Percentiles rank a stretch among this genome's conserved stretches.
These are phyloP conservation scores for Camellia oleifera DNA, from an alignment of 179 eudicot genomes.

Conservation along the genomic window DNA sequence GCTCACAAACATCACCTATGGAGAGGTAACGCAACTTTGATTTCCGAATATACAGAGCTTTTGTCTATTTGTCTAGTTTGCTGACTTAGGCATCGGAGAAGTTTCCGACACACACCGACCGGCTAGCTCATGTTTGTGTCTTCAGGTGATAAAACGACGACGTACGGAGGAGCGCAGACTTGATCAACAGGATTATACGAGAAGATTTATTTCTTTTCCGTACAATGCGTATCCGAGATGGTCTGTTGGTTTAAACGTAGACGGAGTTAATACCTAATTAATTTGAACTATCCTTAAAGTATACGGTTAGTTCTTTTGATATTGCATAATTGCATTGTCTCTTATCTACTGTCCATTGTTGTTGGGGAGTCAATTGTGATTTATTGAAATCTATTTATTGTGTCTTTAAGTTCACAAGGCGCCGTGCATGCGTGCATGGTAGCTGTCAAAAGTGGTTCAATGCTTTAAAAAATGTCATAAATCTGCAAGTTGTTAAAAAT, in stretches of 20 bases:
- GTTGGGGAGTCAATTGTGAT: neutral
- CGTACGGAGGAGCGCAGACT: too few species aligned
- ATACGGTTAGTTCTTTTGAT: neutral
- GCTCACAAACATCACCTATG: too few species aligned
- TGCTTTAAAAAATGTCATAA: neutral
- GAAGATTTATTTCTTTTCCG: too few species aligned
- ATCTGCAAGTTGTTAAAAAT: neutral
- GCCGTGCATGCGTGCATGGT: neutral
- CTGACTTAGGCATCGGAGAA: too few species aligned
- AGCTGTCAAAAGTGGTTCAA: neutral
- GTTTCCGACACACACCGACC: too few species aligned
- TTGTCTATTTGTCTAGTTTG: too few species aligned
- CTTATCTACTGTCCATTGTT: neutral
- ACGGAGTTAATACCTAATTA: neutral
- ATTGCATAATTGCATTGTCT: neutral
- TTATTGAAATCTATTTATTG: neutral
- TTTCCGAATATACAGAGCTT: too few species aligned
- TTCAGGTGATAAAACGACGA: too few species aligned
- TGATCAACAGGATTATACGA: too few species aligned
- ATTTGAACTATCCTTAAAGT: neutral
- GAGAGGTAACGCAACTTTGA: too few species aligned
- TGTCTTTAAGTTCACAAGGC: neutral
- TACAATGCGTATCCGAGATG: too few species aligned
- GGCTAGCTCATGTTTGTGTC: too few species aligned
- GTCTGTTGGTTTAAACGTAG: neutral